Base-by-base conservation (phyloP, 208 protist genomes). In the Strigomonas oncopelti region DNA sequence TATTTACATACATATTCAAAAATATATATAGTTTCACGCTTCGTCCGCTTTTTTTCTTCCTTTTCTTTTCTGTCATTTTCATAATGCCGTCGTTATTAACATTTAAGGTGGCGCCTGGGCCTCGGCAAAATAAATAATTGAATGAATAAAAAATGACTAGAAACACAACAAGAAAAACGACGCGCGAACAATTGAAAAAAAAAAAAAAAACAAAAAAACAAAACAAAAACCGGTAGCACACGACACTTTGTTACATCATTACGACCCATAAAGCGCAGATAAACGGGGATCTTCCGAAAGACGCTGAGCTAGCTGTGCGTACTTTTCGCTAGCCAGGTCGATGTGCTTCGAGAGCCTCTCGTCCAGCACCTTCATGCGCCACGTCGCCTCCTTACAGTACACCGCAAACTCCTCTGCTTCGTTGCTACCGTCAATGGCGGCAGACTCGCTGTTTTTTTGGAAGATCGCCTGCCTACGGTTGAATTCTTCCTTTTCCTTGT, bases 361-460 rank as follows among this genome's bases (percentile, higher is more conserved):
- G 62, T 96, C 92, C 20, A 96, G 75, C 56, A 94, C 86, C 61
- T 94, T 92, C 82, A 96, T 95, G 55, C 85, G 76, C 87, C 89
- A 94, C 53, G 88, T 96, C 16, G 89, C 92, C 60, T 96, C 87
- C 69, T 96, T 91, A 73, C 85, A 92, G 68, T 93, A 95, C 18
- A 78, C 61, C 8, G 88, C 87, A 61, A 94, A 95, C 60, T 92
- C 85, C 65, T 95, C 86, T 8, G 79, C 82, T 14, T 96, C 90
- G 36, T 81, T 85, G 62, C 74, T 85, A 13, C 83, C 83, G 7
- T 86, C 79, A 38, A 90, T 68, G 13, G 80, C 83, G 0, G 83
- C 84, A 14, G 78, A 72, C 31, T 92, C 84, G 1, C 70, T 67
- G 64, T 71, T 93, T 72, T 84, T 90, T 60, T 91, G 85, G 71